Conservation (phyloP, 164 flowering plant genomes). For the Vitis amurensis region DNA sequence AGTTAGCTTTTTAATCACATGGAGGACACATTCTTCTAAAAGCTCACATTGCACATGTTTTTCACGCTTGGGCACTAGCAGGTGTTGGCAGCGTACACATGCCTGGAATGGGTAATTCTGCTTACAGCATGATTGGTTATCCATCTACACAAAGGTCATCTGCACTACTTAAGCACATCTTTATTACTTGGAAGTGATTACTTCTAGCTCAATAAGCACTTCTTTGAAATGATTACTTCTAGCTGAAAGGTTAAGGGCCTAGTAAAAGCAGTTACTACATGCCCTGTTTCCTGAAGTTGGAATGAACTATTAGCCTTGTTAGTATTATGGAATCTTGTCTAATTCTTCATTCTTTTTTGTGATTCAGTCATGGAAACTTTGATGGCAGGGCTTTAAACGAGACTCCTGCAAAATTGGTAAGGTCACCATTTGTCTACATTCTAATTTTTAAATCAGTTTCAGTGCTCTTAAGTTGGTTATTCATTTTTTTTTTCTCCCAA, state of each 20-base stretch:
- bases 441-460: not conserved
- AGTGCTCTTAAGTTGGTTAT: not conserved
- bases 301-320: conserved; percentile 8
- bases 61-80: conserved; percentile 97
- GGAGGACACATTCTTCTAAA: conserved; percentile 55
- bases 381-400: conserved; percentile 34
- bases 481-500: not conserved
- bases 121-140: conserved; percentile 93
- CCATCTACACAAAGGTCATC: conserved; percentile 93
- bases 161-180: conserved; percentile 87
- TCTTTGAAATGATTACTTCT: conserved; percentile 15
- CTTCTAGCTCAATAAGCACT: conserved; percentile 26
- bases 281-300: conserved; percentile 24
- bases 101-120: conserved; percentile 93
- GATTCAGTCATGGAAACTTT: conserved; percentile 48
- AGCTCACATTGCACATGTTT: conserved; percentile 95
- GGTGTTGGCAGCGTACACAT: conserved; percentile 93
- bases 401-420: conserved; percentile 44
- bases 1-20: conserved; percentile 42
- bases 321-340: not conserved
- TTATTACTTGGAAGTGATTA: conserved; percentile 41
- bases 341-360: conserved; percentile 9
- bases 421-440: conserved; percentile 12
- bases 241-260: conserved; percentile 32
- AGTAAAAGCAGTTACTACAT: conserved; percentile 24